Base-by-base conservation (phyloP, 805 yeast species). In the Candida ovalis region DNA sequence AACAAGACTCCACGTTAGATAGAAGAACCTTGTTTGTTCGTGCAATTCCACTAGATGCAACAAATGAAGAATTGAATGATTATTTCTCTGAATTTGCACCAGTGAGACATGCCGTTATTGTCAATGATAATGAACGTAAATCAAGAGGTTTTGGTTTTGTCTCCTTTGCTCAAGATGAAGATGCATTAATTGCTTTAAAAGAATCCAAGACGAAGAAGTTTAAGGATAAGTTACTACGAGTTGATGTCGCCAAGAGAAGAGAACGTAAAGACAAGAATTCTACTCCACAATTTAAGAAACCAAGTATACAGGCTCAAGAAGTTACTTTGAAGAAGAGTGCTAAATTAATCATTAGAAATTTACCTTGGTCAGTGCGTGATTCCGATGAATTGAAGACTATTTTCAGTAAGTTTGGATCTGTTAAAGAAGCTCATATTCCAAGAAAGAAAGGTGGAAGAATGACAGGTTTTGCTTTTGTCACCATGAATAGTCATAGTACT, bases 71-170 rank as follows among this genome's bases (percentile, higher is more conserved):
- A 58, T 74, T 94, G 38, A 77, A 92, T 1, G 88, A 86, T 56
- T 90, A 77, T 67, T 94, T 94, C 63, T 86, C 98, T 1, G 89
- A 89, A 54, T 85, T 90, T 70, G 92, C 88, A 4, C 99, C 99
- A 6, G 95, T 92, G 12, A 90, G 85, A 68, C 99, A 94, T 68
- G 96, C 97, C 1, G 91, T 90, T 40, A 78, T 94, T 38, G 98
- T 94, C 17, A 85, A 75, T 36, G 97, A 91, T 62, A 73, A 73
- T 10, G 81, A 84, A 32, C 80, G 86, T 46, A 76, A 84, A 40
- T 88, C 97, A 2, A 78, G 91, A 64, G 98, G 99, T 1, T 94
- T 91, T 68, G 99, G 99, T 3, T 94, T 94, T 67, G 99, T 90
- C 15, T 84, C 96, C 33, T 94, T 94, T 66, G 80, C 87, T 1